Conservation (phyloP, 2,329 filamentous ascomycete genomes). For the Amylocarpus encephaloides region DNA sequence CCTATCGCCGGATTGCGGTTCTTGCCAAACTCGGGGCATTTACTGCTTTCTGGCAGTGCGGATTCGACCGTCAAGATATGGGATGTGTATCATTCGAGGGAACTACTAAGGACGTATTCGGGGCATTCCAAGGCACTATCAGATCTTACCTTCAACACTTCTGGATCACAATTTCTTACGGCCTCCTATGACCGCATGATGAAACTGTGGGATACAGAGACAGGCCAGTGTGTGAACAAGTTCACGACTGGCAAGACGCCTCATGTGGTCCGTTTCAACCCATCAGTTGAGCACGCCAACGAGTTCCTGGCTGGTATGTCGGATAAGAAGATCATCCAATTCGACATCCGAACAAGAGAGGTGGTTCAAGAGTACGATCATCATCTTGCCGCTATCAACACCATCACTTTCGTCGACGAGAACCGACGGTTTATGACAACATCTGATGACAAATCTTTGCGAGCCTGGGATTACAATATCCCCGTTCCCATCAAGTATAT, state of each 20-base stretch:
- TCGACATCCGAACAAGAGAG: conserved; percentile 74
- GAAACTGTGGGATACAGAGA: conserved; percentile 98
- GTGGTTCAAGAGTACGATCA: conserved; percentile 97
- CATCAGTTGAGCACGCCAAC: conserved; percentile 65
- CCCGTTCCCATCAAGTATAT: conserved; percentile 98
- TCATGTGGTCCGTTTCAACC: conserved; percentile 92
- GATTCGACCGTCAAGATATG: conserved; percentile 90
- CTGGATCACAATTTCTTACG: conserved; percentile 80
- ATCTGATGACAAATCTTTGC: conserved; percentile 90
- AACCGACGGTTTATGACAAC: conserved; percentile 96
- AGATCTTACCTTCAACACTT: conserved; percentile 78
- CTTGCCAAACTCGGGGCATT: conserved; percentile 80
- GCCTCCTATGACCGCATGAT: conserved; percentile 92
- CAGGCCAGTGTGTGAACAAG: conserved; percentile 76
- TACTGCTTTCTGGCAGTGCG: conserved; percentile 82
- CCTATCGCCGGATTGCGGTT: conserved; percentile 85
- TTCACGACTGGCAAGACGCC: conserved; percentile 94
- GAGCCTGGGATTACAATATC: conserved; percentile 98
- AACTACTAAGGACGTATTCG: conserved; percentile 83
- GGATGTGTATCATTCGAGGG: conserved; percentile 85
- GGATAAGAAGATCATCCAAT: conserved; percentile 98
- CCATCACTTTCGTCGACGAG: conserved; percentile 91
- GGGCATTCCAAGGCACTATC: conserved; percentile 88
- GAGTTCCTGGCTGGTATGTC: conserved; percentile 97
- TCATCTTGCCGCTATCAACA: conserved; percentile 95